Conservation (phyloP, 2,329 filamentous ascomycete species). For the Cladophialophora bantiana region DNA sequence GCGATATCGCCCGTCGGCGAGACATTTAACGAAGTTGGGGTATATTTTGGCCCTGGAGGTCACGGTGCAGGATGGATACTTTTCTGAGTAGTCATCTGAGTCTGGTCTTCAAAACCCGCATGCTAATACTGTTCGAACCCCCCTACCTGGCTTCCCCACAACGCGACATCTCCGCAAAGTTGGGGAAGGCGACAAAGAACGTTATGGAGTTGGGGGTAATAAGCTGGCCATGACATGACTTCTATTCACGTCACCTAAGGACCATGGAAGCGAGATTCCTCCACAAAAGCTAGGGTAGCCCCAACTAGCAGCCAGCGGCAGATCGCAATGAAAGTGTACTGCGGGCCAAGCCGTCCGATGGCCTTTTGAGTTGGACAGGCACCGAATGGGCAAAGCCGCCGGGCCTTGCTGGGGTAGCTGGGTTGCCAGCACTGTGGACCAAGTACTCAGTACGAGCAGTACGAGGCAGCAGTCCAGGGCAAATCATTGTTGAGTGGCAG, state of each 20-base stretch:
- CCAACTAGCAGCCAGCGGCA: not conserved
- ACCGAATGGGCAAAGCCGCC: not conserved
- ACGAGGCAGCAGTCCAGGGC: not conserved
- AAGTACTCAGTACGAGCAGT: too few relatives aligned
- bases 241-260: not conserved
- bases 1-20: not conserved
- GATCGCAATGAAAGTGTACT: not conserved
- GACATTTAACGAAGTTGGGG: constrained; percentile 7
- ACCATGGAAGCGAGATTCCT: not conserved
- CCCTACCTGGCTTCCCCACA: constrained; percentile 4
- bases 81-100: constrained; percentile 6
- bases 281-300: not conserved
- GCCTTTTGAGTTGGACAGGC: not conserved
- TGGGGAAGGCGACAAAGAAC: constrained; percentile 10
- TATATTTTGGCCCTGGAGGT: not conserved
- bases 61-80: not conserved
- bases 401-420: too few relatives aligned
- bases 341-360: not conserved
- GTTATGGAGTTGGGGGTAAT: not conserved
- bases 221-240: not conserved
- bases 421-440: too few relatives aligned
- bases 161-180: constrained; percentile 17
- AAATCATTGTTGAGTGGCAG: not conserved
- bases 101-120: constrained; percentile 1
- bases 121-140: not conserved